Evolutionary conservation across 1,284 basidiomycete species (phyloP).

Genomic region (Tetrapyrgos nigripes): DNA sequence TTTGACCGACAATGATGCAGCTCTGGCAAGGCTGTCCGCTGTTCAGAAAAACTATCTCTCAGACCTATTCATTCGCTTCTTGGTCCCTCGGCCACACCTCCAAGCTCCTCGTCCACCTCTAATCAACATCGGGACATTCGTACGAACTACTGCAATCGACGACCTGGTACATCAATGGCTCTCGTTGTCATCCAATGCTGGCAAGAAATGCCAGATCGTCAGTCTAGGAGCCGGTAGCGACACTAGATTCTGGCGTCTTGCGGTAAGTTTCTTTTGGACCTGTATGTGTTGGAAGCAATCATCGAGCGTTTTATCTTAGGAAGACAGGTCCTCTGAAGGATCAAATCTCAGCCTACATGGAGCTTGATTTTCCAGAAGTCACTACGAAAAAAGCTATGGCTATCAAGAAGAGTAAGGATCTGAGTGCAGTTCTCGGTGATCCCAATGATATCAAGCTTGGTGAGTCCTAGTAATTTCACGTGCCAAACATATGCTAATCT

Average conservation of each 20-base stretch:
- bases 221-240: constrained; percentile 94
- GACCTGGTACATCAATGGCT: constrained; percentile 80
- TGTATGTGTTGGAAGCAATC: constrained; percentile 5
- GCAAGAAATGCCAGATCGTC: constrained; percentile 76
- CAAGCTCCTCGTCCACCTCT: constrained; percentile 79
- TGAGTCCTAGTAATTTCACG: constrained; percentile 31
- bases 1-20: constrained; percentile 50
- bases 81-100: constrained; percentile 70
- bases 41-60: constrained; percentile 76
- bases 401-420: constrained; percentile 73
- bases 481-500: background rate
- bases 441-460: constrained; percentile 50
- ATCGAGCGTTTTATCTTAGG: constrained; percentile 27
- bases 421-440: constrained; percentile 61
- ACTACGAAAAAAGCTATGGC: constrained; percentile 85
- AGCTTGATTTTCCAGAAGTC: constrained; percentile 90
- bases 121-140: constrained; percentile 95
- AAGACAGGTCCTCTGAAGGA: constrained; percentile 61
- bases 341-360: constrained; percentile 71
- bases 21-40: constrained; percentile 77
- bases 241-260: constrained; percentile 90
- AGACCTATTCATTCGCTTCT: constrained; percentile 72
- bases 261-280: constrained; percentile 59
- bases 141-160: constrained; percentile 86
- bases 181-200: constrained; percentile 40